Evolutionary conservation across 2,329 filamentous ascomycete species (phyloP), one percentile per base, ranked within the genome.

Genomic region (Aspergillus ruber): DNA sequence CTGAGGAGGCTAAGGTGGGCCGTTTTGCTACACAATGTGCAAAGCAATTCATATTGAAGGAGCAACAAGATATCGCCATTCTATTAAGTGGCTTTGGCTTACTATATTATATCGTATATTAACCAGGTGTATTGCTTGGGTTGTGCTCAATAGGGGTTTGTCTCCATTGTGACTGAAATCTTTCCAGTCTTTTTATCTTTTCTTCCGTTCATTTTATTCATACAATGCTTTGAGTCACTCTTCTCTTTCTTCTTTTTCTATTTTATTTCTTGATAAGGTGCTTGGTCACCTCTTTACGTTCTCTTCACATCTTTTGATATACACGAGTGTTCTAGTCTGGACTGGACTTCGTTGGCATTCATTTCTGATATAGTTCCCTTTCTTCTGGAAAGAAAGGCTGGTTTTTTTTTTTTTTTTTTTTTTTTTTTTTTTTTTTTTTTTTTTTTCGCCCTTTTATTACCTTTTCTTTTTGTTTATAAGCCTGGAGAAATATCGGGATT

Each of bases 191-290:
- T 10, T 27, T 40, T 32, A 12, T 46, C 20, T 33, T 13, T 46
- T 46, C 21, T 21, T 17, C 10, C 10, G 25, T 10, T 12, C 25
- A n/a, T 46, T 17, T 17, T 39, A 44, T 47, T 10, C 18, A 18
- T 39, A 39, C 17, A 20, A 39, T 39, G 36, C 17, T 20, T 20
- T 39, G 36, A 39, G 21, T 20, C 6, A 39, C 17, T 33, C 45
- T 49, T 33, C 43, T 51, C 43, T 50, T 39, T 40, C 44, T 45
- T 45, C 44, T 50, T 43, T 45, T 50, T 49, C 50, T 29, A 42
- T 38, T 27, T 39, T 20, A 15, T 36, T n/a, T 27, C 20, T 43
- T 43, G 17, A 6, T 23, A 35, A 35, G n/a, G 40, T 39, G 45
- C 25, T 29, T 33, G 45, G 6, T n/a, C n/a, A n/a, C 18, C 21